Base-by-base conservation (phyloP, 2,329 filamentous ascomycete genomes). In the Lachnellula subtilissima region DNA sequence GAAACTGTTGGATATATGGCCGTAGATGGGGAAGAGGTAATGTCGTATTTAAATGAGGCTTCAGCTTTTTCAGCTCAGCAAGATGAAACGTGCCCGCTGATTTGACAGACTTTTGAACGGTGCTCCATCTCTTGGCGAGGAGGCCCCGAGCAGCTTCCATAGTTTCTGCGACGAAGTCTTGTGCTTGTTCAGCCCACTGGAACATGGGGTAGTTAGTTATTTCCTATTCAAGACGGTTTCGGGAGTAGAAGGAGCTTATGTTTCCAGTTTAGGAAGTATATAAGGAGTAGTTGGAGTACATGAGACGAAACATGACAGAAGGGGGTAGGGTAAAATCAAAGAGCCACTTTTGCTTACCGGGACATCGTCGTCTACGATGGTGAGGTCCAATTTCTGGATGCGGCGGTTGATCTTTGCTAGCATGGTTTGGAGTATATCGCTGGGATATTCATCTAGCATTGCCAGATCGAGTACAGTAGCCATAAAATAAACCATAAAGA, bases 401-500 rank as follows among this genome's bases (percentile, higher is more conserved):
- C 78, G 73, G 17, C 74, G 68, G 3, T 68, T 65, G 12, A 81
- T 53, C 55, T 81, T 82, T 2, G 73, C 69, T 5, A 61, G 71
- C 71, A 81, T 78, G 7, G 66, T 57, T 52, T 71, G 69, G 0
- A 77, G 50, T 12, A 71, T 17, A 5, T 75, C 69, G 4, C 64
- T 66, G 0, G 61, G 19, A 2, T 68, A 3, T 0, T 56, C 23
- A 1, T 53, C 14, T 0, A 61, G 39, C 1, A 65, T 58, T 0
- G 68, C 65, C 1, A 50, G 15, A 62, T 45, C 42, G 19, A 45
- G 42, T 19, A 45, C 11, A 12, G 42, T 45, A 23, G 42, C 42
- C 42, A 79, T 70, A 59, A 79, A 67, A 23, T 72, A 76, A 0
- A 75, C 42, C 74, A 82, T 79, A 60, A 78, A 76, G 0, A 62